Base-by-base conservation (phyloP, 257 asterid species). In the Gentiana straminea region DNA sequence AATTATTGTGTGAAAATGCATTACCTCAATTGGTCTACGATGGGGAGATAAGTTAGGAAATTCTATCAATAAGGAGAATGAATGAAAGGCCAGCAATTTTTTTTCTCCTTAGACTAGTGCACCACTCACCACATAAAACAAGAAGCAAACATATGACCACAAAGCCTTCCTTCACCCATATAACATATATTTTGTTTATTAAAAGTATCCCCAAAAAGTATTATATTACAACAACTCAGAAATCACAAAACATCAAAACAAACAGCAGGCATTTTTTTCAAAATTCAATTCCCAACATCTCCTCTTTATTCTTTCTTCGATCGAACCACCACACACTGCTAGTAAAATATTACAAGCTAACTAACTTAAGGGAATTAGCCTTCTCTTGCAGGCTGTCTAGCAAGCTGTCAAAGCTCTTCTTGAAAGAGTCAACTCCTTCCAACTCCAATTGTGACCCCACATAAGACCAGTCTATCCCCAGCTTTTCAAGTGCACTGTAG, bases 341-440 rank as follows among this genome's bases (percentile, higher is more conserved):
- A 41, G 32, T 41, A 7, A 52, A 55, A 38, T 58, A 52, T 76
- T 68, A 90, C 73, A 71, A 78, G 71, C 73, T 79, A 53, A 79
- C 90, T 52, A 84, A 81, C 76, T 91, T 84, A 4, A 92, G 93
- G 43, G 95, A 74, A 57, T 83, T 86, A 0, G 95, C 97, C 81
- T 92, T 92, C 94, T 88, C 99, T 71, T 92, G 95, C 71, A 92
- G 84, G 65, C 84, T 85, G 61, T 83, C 94, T 2, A 92, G 84
- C 91, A 92, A 77, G 91, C 94, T 88, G 51, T 88, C 94, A 8
- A 92, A 92, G 64, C 97, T 88, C 85, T 88, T 92, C 86, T 81
- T 86, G 84, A 92, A 92, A 36, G 97, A 77, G 35, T 92, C 97
- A 63, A 92, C 97, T 58, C 99, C 99, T 73, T 92, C 99, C 38